Evolutionary conservation across 768 basidiomycete genomes (phyloP).

Genomic region (Strobilomyces dryophilus): DNA sequence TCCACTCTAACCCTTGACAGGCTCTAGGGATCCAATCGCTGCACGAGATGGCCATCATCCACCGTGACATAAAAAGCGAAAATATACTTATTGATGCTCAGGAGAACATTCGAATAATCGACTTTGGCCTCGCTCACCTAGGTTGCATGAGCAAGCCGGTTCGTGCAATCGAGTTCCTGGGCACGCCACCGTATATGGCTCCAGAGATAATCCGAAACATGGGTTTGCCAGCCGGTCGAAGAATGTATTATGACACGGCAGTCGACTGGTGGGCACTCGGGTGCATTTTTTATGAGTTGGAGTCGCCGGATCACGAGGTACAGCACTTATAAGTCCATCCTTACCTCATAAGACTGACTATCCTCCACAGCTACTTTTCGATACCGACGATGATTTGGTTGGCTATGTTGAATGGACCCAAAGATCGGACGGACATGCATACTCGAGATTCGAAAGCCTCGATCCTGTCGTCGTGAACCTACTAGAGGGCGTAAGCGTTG

Average conservation of each 20-base stretch:
- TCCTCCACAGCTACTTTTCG: slow-evolving; percentile 31
- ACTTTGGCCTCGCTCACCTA: slow-evolving; percentile 37
- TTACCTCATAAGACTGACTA: not conserved
- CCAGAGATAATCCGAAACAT: slow-evolving; percentile 37
- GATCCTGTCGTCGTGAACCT: slow-evolving; percentile 22
- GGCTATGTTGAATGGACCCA: slow-evolving; percentile 20
- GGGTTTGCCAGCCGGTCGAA: not conserved
- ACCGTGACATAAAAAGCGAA: slow-evolving; percentile 67
- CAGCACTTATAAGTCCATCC: not conserved
- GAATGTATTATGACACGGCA: slow-evolving; percentile 26
- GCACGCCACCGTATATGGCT: slow-evolving; percentile 38
- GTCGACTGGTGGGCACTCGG: slow-evolving; percentile 44
- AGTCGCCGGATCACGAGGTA: slow-evolving; percentile 27
- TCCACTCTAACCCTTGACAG: slow-evolving; percentile 19
- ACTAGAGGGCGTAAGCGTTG: slow-evolving; percentile 28
- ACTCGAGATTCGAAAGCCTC: slow-evolving; percentile 23
- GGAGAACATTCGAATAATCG: slow-evolving; percentile 39
- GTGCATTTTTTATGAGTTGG: slow-evolving; percentile 37
- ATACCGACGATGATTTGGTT: slow-evolving; percentile 18
- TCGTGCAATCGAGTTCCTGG: slow-evolving; percentile 21
- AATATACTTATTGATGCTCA: slow-evolving; percentile 55
- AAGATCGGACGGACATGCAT: slow-evolving; percentile 6
- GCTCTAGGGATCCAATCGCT: slow-evolving; percentile 40
- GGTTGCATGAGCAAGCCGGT: not conserved
- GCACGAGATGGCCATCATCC: slow-evolving; percentile 59